Evolutionary conservation across 257 asterid genomes (phyloP).

Genomic region (Nicotiana attenuata): DNA sequence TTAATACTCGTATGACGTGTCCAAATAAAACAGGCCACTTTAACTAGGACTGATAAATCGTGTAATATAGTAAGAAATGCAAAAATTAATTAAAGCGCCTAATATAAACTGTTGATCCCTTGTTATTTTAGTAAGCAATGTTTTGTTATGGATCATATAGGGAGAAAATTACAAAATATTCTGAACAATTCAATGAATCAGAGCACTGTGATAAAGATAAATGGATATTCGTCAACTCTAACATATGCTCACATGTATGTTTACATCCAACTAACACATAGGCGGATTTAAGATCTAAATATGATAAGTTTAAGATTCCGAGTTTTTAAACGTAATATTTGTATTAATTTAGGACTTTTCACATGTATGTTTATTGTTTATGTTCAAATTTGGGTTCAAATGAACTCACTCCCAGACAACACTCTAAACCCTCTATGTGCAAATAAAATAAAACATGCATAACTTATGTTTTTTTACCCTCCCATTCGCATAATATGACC

Average conservation of each 20-base stretch:
- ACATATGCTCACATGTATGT: no score
- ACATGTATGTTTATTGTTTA: no score
- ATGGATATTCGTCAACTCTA: not conserved
- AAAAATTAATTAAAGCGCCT: not conserved
- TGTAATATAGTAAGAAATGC: not conserved
- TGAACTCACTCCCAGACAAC: no score
- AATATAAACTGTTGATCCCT: not conserved
- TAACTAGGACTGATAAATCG: not conserved
- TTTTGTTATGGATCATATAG: not conserved
- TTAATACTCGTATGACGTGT: not conserved
- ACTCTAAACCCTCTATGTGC: no score
- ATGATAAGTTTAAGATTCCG: no score
- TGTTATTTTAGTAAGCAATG: not conserved
- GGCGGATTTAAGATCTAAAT: no score
- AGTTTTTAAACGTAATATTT: no score
- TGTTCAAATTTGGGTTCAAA: no score
- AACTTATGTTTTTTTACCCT: not conserved
- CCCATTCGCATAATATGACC: no score
- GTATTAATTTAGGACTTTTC: no score
- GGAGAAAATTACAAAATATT: no score
- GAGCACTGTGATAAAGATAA: not conserved
- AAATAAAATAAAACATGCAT: not conserved
- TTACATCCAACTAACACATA: no score
- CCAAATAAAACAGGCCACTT: not conserved
- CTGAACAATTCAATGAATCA: not conserved